Evolutionary conservation across 2,329 filamentous ascomycete species (phyloP).

Genomic region (Pseudopyricularia javanii): DNA sequence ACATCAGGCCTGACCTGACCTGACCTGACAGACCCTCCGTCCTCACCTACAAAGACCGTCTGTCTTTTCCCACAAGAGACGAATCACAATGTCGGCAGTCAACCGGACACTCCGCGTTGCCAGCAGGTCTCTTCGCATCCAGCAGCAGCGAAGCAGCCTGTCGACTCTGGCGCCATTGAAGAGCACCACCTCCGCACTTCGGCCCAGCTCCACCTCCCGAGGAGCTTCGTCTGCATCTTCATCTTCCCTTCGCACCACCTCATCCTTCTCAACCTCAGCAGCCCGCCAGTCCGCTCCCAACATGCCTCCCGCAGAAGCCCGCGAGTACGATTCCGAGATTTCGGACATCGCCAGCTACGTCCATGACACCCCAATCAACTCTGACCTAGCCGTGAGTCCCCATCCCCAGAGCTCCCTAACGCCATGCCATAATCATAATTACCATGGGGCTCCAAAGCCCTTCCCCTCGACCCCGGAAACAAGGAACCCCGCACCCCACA

Average conservation of each 20-base stretch:
- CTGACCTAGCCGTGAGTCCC: constrained; percentile 73
- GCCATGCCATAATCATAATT: not conserved
- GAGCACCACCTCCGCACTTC: not conserved
- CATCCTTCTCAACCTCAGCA: constrained; percentile 1
- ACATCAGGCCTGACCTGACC: not conserved
- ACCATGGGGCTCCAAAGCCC: too few species aligned
- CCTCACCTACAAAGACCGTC: not conserved
- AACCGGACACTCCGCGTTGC: constrained; percentile 2
- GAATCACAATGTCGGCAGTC: constrained; percentile 1
- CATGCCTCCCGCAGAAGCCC: constrained; percentile 30
- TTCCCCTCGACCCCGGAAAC: not conserved
- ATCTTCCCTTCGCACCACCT: not conserved
- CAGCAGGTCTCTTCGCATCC: constrained; percentile 1
- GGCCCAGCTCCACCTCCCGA: not conserved
- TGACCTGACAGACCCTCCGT: not conserved
- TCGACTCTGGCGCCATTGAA: not conserved
- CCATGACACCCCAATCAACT: constrained; percentile 81
- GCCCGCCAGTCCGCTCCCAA: constrained; percentile 24
- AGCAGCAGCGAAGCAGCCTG: constrained; percentile 1
- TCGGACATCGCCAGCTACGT: constrained; percentile 92
- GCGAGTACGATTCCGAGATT: constrained; percentile 82
- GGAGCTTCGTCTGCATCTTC: not conserved
- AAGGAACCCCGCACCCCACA: not conserved
- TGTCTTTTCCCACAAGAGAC: not conserved
- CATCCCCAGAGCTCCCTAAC: constrained; percentile 2